phyloP scores from a whole-genome alignment of 331 rosid genomes.

The Pyracantha coccinea region DNA sequence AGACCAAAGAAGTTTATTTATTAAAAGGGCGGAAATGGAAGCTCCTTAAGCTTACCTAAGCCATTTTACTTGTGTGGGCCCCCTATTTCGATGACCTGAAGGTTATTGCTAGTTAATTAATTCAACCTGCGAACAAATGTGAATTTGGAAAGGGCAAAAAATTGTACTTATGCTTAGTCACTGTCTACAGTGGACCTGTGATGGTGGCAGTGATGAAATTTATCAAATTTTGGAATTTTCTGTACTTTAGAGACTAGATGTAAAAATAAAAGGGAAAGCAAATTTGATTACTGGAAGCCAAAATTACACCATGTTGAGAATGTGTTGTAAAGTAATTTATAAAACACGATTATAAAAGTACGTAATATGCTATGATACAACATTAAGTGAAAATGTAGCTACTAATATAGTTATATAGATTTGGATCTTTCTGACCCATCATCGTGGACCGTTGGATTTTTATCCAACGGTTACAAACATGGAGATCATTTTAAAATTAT shows the following conservation, averaged over 20 bases:
- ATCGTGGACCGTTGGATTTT: too few species aligned
- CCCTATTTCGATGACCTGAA: background rate
- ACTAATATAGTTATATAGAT: too few species aligned
- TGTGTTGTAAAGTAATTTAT: too few species aligned
- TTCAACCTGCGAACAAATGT: background rate
- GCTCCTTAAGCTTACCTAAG: background rate
- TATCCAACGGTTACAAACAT: too few species aligned
- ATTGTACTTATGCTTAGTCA: background rate
- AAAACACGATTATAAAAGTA: too few species aligned
- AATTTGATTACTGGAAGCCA: background rate
- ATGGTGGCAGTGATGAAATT: background rate
- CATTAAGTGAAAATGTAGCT: too few species aligned
- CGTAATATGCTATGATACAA: too few species aligned
- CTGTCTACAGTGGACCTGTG: background rate
- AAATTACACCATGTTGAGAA: background rate
- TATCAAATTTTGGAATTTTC: background rate
- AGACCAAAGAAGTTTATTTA: too few species aligned
- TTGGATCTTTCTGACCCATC: too few species aligned
- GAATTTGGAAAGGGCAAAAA: background rate
- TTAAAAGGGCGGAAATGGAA: too few species aligned
- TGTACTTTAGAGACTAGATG: background rate
- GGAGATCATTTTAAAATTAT: too few species aligned
- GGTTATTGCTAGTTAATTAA: background rate
- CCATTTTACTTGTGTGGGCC: background rate
- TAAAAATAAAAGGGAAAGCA: background rate